Evolutionary conservation across 2,329 filamentous ascomycete genomes (phyloP), one percentile per base, ranked within the genome.

Genomic region (Cercospora zeae-maydis): DNA sequence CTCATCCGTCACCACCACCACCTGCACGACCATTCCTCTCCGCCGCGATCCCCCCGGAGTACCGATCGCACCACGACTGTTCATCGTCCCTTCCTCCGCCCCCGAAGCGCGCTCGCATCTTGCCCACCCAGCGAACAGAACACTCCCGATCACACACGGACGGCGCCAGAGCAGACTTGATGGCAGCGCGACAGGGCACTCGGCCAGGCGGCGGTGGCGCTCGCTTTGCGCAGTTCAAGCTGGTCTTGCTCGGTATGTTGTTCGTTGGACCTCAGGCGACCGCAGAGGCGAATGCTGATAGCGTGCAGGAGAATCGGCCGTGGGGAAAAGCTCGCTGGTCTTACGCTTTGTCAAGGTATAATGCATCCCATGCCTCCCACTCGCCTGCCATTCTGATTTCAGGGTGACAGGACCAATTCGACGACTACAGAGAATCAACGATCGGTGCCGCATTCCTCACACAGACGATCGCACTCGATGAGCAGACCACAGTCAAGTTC

Each of bases 291-390:
- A 56, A 67, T 62, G 62, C 62, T 67, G 59, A 37, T 31, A 14
- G 14, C 47, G 14, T 71, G 56, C 76, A 98, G 93, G 95, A 78
- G 95, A 99, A 83, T 99, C 95, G 71, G 95, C 95, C 63, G 95
- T 99, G 63, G 95, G 95, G 88, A 99, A 99, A 93, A 97, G 93
- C 81, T 99, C 95, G 70, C 89, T 99, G 79, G 95, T 99, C 62
- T 83, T 99, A 76, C 89, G 96, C 80, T 99, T 99, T 75, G 95
- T 99, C 76, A 99, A 99, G 86, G 92, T 96, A 79, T 73, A 82
- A 61, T 62, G 58, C 53, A 57, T 31, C 37, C 27, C 13, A 37
- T 13, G 37, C 16, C 37, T 51, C 57, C n/a, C 10, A 24, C 42
- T 34, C 30, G 19, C 19, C n/a, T 33, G 36, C 42, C 37, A 7